Percentiles rank a stretch among this genome's conserved stretches.
phyloP scores from a whole-genome alignment of 768 basidiomycete genomes.

The Xerocomus potaroensis region DNA sequence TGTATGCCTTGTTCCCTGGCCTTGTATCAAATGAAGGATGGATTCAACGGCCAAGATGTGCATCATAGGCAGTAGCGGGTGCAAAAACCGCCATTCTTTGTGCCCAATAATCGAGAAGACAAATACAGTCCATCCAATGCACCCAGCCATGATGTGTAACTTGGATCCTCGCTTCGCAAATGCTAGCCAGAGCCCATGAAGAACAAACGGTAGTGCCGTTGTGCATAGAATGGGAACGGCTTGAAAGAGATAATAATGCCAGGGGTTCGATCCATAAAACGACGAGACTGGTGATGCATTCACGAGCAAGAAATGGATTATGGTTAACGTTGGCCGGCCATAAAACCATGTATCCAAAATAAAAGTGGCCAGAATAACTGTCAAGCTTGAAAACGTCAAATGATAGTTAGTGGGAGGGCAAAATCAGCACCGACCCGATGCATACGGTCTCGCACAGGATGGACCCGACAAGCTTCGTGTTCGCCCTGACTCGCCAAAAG shows the following conservation, averaged over 20 bases:
- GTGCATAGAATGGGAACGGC: constrained; percentile 79
- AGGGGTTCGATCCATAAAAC: constrained; percentile 86
- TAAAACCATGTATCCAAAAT: constrained; percentile 71
- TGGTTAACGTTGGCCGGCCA: constrained; percentile 60
- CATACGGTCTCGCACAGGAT: constrained; percentile 38
- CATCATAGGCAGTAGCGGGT: constrained; percentile 82
- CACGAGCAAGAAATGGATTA: constrained; percentile 75
- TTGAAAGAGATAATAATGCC: constrained; percentile 89
- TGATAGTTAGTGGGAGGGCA: neutral
- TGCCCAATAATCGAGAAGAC: constrained; percentile 82
- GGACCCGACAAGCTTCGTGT: constrained; percentile 25
- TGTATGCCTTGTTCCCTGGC: neutral
- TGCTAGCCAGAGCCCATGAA: constrained; percentile 53
- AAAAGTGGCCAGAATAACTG: constrained; percentile 31
- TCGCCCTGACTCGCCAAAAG: constrained; percentile 47
- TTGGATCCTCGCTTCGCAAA: constrained; percentile 21
- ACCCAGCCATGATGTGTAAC: constrained; percentile 43
- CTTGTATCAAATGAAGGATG: constrained; percentile 46
- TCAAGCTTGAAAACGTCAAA: constrained; percentile 16
- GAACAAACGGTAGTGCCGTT: constrained; percentile 65
- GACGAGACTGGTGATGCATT: constrained; percentile 83
- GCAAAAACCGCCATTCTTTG: constrained; percentile 98
- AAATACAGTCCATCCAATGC: constrained; percentile 55
- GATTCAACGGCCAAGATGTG: constrained; percentile 76
- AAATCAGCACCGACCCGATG: constrained; percentile 42